Percentiles rank a stretch among this genome's conserved stretches.
Conservation (phyloP, 169 alveolate species). For the Plasmodium inui region DNA sequence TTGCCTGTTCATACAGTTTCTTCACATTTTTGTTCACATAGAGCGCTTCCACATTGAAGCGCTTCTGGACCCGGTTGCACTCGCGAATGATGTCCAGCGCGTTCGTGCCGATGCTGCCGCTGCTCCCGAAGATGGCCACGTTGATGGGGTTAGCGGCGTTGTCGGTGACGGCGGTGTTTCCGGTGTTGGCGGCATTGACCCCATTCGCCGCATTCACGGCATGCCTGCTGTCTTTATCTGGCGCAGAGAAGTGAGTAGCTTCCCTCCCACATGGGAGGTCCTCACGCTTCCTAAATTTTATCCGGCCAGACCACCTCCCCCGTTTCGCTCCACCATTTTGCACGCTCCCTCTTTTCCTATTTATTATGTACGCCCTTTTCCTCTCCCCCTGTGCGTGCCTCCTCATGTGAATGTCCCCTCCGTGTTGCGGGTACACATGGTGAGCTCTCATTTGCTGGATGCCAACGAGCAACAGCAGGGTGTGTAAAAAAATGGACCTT, state of each 20-base stretch:
- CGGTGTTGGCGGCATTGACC: neutral
- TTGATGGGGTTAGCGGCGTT: neutral
- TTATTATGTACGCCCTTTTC: conserved; percentile 23
- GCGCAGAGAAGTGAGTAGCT: too few species aligned
- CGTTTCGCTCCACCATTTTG: neutral
- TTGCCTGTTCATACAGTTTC: conserved; percentile 82
- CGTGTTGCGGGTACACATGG: neutral
- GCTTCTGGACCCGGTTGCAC: conserved; percentile 71
- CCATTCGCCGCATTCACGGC: neutral
- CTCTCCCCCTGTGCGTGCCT: neutral
- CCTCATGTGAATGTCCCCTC: neutral
- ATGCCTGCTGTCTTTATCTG: neutral
- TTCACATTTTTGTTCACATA: conserved; percentile 82
- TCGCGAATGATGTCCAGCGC: conserved; percentile 82
- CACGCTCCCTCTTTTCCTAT: neutral
- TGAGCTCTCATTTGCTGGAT: neutral
- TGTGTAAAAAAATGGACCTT: neutral
- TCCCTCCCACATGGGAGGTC: neutral
- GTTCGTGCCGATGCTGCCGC: conserved; percentile 89
- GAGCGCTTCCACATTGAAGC: conserved; percentile 85
- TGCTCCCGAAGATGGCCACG: conserved; percentile 82
- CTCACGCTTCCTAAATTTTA: neutral
- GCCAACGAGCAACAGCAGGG: neutral
- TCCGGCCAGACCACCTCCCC: neutral
- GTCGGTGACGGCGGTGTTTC: neutral